Evolutionary conservation across 2,329 filamentous ascomycete genomes (phyloP).

Genomic region (Calcarisporium arbuscula): DNA sequence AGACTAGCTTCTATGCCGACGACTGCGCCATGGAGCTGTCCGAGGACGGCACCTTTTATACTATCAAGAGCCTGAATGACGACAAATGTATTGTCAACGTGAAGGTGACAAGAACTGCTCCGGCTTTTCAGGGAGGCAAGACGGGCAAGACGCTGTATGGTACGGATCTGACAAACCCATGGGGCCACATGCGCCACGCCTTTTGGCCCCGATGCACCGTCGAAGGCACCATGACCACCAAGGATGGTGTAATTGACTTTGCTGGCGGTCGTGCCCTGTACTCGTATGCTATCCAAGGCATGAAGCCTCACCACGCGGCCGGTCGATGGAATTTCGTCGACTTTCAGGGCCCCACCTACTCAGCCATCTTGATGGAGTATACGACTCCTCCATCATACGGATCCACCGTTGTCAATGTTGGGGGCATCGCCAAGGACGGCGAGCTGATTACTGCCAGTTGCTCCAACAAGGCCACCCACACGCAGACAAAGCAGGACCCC

Average conservation of each 20-base stretch:
- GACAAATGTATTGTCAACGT: constrained; percentile 77
- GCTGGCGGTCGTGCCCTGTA: constrained; percentile 75
- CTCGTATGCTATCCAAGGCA: constrained; percentile 84
- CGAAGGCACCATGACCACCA: constrained; percentile 78
- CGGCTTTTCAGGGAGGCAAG: constrained; percentile 79
- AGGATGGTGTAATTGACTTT: constrained; percentile 75
- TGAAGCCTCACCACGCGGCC: constrained; percentile 97
- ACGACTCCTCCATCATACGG: constrained; percentile 92
- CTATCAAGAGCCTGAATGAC: constrained; percentile 86
- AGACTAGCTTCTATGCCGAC: constrained; percentile 77
- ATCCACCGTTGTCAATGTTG: constrained; percentile 74
- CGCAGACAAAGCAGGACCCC: constrained; percentile 60
- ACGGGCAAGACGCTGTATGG: constrained; percentile 81
- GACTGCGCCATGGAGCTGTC: constrained; percentile 80
- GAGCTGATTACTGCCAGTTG: constrained; percentile 71
- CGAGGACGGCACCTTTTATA: constrained; percentile 74
- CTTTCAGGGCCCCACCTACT: constrained; percentile 83
- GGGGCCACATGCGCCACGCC: constrained; percentile 85
- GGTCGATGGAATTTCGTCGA: constrained; percentile 88
- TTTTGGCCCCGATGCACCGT: constrained; percentile 89
- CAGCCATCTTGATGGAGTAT: constrained; percentile 91
- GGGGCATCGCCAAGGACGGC: constrained; percentile 73
- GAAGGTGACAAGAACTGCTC: constrained; percentile 67
- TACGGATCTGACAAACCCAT: constrained; percentile 77
- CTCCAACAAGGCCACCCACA: constrained; percentile 60